These are phyloP conservation scores for Mycosphaerella sp. DNA, from an alignment of 2,329 filamentous ascomycete genomes.

Conservation along the genomic window DNA sequence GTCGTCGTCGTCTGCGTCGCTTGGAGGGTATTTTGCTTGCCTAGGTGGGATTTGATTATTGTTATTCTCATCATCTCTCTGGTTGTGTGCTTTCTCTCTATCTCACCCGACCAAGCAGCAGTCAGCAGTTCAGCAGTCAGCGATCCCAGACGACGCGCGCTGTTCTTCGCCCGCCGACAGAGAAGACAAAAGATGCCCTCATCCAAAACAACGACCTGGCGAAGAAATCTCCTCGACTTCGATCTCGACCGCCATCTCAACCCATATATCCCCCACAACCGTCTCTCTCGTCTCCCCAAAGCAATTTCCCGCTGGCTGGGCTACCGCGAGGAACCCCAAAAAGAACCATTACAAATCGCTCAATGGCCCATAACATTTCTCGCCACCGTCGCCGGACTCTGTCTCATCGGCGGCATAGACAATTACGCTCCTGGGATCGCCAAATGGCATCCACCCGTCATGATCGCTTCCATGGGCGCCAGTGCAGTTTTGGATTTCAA, in stretches of 20 bases:
- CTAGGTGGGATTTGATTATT: no score
- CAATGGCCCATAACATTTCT: conserved; percentile 40
- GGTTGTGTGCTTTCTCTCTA: background rate
- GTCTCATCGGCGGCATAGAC: conserved; percentile 39
- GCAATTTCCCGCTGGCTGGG: conserved; percentile 61
- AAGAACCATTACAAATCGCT: conserved; percentile 39
- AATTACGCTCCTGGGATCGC: conserved; percentile 36
- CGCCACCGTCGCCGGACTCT: conserved; percentile 41
- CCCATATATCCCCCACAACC: conserved; percentile 59
- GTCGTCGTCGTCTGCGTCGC: background rate
- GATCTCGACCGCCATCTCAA: conserved; percentile 74
- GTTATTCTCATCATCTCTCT: no score
- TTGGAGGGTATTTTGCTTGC: background rate
- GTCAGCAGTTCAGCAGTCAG: background rate
- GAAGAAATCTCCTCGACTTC: conserved; percentile 45
- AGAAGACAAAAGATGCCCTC: no score
- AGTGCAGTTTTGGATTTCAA: conserved; percentile 46
- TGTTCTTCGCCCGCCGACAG: background rate
- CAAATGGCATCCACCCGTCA: conserved; percentile 36
- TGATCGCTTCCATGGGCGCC: conserved; percentile 43
- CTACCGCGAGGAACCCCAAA: conserved; percentile 34
- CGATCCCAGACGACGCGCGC: background rate
- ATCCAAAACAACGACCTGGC: conserved; percentile 5
- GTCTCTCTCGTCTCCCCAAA: conserved; percentile 57
- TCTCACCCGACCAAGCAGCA: conserved; percentile 1